phyloP scores from a whole-genome alignment of 2,329 filamentous ascomycete species.

The Reticulascus tulasneorum region DNA sequence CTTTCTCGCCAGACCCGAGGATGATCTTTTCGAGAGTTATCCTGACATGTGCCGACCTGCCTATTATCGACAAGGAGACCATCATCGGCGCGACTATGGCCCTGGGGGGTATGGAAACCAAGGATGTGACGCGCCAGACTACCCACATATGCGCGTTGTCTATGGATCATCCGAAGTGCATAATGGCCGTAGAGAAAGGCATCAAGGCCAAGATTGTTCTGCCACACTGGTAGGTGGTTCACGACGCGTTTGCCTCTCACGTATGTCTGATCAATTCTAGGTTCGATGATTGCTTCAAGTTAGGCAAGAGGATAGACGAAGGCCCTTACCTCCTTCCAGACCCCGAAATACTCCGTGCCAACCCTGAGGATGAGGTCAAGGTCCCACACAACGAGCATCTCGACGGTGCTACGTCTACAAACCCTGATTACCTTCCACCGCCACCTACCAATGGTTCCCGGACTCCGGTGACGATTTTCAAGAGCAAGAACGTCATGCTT shows the following conservation, averaged over 20 bases:
- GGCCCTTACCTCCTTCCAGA: slow-evolving; percentile 80
- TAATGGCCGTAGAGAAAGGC: slow-evolving; percentile 58
- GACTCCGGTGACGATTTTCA: slow-evolving; percentile 68
- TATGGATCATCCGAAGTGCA: slow-evolving; percentile 69
- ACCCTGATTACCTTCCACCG: slow-evolving; percentile 40
- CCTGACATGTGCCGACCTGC: slow-evolving; percentile 79
- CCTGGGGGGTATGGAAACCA: slow-evolving; percentile 78
- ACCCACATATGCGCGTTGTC: slow-evolving; percentile 87
- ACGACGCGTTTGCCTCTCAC: slow-evolving; percentile 13
- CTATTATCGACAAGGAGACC: slow-evolving; percentile 81
- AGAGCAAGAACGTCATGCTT: slow-evolving; percentile 72
- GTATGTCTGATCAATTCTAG: slow-evolving; percentile 37
- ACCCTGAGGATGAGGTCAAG: slow-evolving; percentile 51
- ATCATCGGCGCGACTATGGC: slow-evolving; percentile 87
- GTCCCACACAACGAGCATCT: slow-evolving; percentile 59
- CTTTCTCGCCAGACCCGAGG: slow-evolving; percentile 85
- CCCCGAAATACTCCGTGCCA: slow-evolving; percentile 70
- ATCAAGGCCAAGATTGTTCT: slow-evolving; percentile 78
- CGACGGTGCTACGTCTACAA: slow-evolving; percentile 58
- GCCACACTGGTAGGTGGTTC: slow-evolving; percentile 69
- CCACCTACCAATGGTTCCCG: slow-evolving; percentile 36
- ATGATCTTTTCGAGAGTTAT: slow-evolving; percentile 86
- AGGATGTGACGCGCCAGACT: slow-evolving; percentile 65
- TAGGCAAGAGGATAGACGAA: slow-evolving; percentile 89
- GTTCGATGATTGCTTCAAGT: slow-evolving; percentile 95